Evolutionary conservation across 2,329 filamentous ascomycete genomes (phyloP), one percentile per base, ranked within the genome.

Genomic region (Fusarium pseudograminearum): DNA sequence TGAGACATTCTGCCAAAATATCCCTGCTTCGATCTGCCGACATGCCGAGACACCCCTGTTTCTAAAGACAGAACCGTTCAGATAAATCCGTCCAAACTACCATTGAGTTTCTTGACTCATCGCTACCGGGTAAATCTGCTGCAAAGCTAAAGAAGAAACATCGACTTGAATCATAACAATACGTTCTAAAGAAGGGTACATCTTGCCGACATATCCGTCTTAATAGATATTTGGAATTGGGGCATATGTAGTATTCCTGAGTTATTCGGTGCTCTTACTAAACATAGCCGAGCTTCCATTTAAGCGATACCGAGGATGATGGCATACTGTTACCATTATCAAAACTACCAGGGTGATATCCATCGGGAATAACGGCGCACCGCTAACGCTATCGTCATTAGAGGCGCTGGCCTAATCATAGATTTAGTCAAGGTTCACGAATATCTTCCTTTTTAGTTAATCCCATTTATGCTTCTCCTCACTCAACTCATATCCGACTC

Each of bases 401-500:
- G 44, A 26, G 65, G 54, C 55, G 54, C 42, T 31, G 36, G 24
- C 36, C n/a, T 20, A 41, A 56, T 36, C 30, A 53, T 57, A 50
- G 45, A 70, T 42, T 30, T 59, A 28, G 40, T 14, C 34, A 59
- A 42, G 50, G 44, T 56, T 34, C 48, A 26, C 53, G 34, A 26
- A 22, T 28, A 40, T 56, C 45, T 44, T n/a, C 41, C 26, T 24
- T 20, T 54, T 31, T 40, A 48, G 46, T 45, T 36, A 55, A 44
- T 54, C 42, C 10, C 11, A 11, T 36, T 63, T 67, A 71, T 71
- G 64, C 71, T 71, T 72, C 66, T 45, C 71, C 71, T 73, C 71
- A 66, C 41, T 50, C 38, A 41, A 16, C 26, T 51, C n/a, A 44
- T 31, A 31, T 8, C 46, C 44, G 40, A 20, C 31, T 57, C 55